Evolutionary conservation across 2,329 filamentous ascomycete genomes (phyloP).

Genomic region (Xylaria sp.): DNA sequence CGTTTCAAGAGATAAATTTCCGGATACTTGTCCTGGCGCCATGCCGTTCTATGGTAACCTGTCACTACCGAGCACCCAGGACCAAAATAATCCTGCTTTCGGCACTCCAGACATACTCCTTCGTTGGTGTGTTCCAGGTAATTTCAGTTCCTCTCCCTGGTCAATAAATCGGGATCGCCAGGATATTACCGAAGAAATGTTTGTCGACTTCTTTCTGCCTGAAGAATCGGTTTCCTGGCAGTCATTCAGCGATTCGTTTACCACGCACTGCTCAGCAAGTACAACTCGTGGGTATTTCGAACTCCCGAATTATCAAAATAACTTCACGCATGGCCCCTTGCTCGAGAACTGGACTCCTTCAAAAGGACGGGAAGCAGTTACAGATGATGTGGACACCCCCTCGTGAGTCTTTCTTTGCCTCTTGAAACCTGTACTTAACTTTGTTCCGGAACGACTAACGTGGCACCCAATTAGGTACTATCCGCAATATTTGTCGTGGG

Average conservation of each 20-base stretch:
- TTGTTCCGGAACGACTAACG: neutral
- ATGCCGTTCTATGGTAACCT: neutral
- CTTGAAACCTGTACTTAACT: neutral
- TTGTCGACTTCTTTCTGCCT: neutral
- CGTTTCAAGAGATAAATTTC: neutral
- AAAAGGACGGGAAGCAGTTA: too few relatives aligned
- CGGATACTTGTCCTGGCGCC: conserved; percentile 4
- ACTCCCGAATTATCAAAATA: conserved; percentile 10
- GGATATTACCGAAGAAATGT: conserved; percentile 6
- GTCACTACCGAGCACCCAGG: neutral
- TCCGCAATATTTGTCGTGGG: neutral
- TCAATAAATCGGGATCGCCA: neutral
- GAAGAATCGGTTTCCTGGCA: too few relatives aligned
- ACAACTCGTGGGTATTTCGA: conserved; percentile 10
- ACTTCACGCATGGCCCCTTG: conserved; percentile 1
- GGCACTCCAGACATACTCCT: neutral
- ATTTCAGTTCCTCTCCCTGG: neutral
- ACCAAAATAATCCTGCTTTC: neutral
- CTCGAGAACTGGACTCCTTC: neutral
- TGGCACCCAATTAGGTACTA: neutral
- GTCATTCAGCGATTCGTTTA: neutral
- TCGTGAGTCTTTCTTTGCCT: neutral
- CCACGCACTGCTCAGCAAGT: conserved; percentile 3
- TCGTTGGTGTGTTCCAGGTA: conserved; percentile 10
- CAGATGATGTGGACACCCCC: neutral